phyloP scores from a whole-genome alignment of 2,329 filamentous ascomycete species.

The Aspergillus sp. region DNA sequence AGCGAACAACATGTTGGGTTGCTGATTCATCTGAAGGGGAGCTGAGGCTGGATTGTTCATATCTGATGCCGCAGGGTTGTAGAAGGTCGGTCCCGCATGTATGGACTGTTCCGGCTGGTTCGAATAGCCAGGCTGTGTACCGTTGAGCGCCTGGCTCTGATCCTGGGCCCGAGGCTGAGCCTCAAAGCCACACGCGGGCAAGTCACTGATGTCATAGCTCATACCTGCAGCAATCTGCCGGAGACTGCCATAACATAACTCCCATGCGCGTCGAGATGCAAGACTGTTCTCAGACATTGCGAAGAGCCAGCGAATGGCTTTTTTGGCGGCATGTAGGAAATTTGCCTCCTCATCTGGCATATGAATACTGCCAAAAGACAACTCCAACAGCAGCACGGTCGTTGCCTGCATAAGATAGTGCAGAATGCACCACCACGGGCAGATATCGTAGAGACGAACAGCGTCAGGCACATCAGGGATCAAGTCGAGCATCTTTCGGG shows the following conservation, averaged over 20 bases:
- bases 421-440: conserved; percentile 49
- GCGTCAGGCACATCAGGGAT: conserved; percentile 47
- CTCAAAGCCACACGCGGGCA: conserved; percentile 29
- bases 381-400: conserved; percentile 49
- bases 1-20: not conserved
- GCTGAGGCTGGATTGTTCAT: not conserved
- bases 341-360: conserved; percentile 42
- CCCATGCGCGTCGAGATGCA: conserved; percentile 46
- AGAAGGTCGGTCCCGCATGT: not conserved
- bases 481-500: conserved; percentile 40
- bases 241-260: conserved; percentile 41
- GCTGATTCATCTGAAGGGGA: not conserved
- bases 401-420: conserved; percentile 49
- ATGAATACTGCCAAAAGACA: conserved; percentile 48
- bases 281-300: conserved; percentile 42
- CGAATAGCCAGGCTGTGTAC: conserved; percentile 13
- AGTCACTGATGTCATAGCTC: conserved; percentile 38
- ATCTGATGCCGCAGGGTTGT: not conserved
- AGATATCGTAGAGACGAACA: conserved; percentile 41
- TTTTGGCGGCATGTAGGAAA: conserved; percentile 42
- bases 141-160: not conserved
- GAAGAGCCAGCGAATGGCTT: conserved; percentile 47
- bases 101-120: not conserved
- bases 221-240: conserved; percentile 38
- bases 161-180: conserved; percentile 4